A percentile compares a stretch with the other conserved stretches of the same genome.
Conservation (phyloP, 2,329 filamentous ascomycete genomes). For the Cladophialophora exuberans region DNA sequence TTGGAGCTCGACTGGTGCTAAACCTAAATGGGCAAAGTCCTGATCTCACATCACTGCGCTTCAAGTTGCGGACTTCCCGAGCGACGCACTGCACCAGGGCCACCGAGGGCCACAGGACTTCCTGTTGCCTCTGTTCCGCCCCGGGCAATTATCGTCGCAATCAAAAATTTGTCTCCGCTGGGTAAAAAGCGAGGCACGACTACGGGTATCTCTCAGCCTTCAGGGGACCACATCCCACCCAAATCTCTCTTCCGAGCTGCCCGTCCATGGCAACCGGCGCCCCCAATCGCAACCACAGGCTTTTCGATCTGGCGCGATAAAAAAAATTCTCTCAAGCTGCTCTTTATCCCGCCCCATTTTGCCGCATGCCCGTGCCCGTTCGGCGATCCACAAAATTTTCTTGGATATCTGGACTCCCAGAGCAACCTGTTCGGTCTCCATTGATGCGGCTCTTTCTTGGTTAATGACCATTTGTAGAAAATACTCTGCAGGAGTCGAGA, state of each 20-base stretch:
- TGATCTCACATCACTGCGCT: constrained; percentile 3
- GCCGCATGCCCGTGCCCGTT: background rate
- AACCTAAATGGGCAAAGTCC: constrained; percentile 16
- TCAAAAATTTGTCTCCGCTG: constrained; percentile 23
- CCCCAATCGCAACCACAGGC: constrained; percentile 1
- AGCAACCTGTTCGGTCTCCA: background rate
- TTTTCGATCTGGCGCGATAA: background rate
- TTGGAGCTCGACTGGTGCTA: constrained; percentile 25
- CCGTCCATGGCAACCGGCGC: constrained; percentile 11
- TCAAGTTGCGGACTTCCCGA: constrained; percentile 10
- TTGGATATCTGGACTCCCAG: background rate
- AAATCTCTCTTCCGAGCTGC: background rate
- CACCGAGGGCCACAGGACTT: too few species aligned
- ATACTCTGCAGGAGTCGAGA: too few species aligned
- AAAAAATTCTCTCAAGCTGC: constrained; percentile 7
- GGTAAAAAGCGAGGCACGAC: constrained; percentile 12
- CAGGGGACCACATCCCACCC: background rate
- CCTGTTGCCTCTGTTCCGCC: constrained; percentile 14
- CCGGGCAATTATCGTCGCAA: constrained; percentile 29
- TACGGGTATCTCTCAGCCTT: background rate
- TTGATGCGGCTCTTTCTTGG: background rate
- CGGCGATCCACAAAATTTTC: constrained; percentile 8
- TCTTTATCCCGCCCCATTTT: constrained; percentile 6
- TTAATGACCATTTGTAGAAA: too few species aligned
- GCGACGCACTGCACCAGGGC: constrained; percentile 12